phyloP scores from a whole-genome alignment of 2,329 filamentous ascomycete genomes.

The Fusarium citri region DNA sequence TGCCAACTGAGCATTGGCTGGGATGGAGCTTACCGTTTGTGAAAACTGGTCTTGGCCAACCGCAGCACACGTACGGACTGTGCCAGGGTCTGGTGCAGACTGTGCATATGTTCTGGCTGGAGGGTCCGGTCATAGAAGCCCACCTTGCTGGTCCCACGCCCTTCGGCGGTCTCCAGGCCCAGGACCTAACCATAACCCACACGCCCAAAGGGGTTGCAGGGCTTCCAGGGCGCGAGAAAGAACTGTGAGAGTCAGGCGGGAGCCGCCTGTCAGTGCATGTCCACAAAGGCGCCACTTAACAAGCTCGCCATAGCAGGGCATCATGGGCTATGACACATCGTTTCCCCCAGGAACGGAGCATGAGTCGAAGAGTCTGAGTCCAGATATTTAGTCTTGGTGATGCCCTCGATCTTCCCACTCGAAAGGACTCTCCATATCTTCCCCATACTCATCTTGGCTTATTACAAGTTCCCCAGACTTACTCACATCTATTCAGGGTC shows the following conservation, averaged over 20 bases:
- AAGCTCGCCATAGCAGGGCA: constrained; percentile 46
- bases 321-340: constrained; percentile 47
- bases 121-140: constrained; percentile 16
- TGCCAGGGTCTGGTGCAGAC: constrained; percentile 15
- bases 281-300: constrained; percentile 45
- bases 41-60: constrained; percentile 20
- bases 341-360: constrained; percentile 38
- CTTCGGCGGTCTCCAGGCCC: constrained; percentile 32
- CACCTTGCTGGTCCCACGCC: constrained; percentile 35
- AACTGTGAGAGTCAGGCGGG: constrained; percentile 44
- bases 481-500: constrained; percentile 19
- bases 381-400: constrained; percentile 46
- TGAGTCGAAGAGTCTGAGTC: constrained; percentile 29
- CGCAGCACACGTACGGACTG: constrained; percentile 18
- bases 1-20: constrained; percentile 21
- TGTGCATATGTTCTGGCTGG: constrained; percentile 25
- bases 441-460: constrained; percentile 30
- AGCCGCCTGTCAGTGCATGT: constrained; percentile 38
- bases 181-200: constrained; percentile 36
- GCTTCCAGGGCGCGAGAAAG: constrained; percentile 30
- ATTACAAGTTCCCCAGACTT: constrained; percentile 38
- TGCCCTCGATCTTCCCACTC: constrained; percentile 37
- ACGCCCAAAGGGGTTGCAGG: constrained; percentile 36
- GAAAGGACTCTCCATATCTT: constrained; percentile 40
- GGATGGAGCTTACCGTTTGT: constrained; percentile 27